Evolutionary conservation across 2,329 filamentous ascomycete genomes (phyloP), one percentile per base, ranked within the genome.

Genomic region (Dactylellina drechsleri): DNA sequence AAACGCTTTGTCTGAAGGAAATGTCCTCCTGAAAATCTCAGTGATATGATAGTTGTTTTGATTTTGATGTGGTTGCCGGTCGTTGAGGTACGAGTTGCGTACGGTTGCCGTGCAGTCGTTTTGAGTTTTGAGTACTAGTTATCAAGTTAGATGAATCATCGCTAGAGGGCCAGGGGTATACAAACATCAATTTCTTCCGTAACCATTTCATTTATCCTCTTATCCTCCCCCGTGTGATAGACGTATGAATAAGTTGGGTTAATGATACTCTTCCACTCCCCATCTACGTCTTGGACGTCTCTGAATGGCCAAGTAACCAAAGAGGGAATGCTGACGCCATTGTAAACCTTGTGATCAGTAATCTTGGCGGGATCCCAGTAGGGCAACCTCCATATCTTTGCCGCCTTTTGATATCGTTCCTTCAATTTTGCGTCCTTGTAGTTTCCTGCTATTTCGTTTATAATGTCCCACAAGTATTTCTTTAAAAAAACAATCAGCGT

Each of bases 351-450:
- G 3, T 61, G 18, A 8, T 61, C 57, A 36, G 8, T 7, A 13
- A 61, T 20, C 16, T 54, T 65, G 2, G 60, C 60, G 8, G 49
- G 36, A 52, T 74, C 61, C 62, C 67, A 72, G 36, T 64, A 72
- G 2, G 67, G 67, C 3, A 64, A 26, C 8, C 67, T 52, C 58
- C 58, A 72, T 18, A 3, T 43, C 10, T 57, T 57, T 8, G 59
- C 67, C 4, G 49, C 67, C 8, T 66, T 40, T 4, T 28, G 10
- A 26, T 49, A 47, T 28, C n/a, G 45, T 4, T 41, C 20, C 23
- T 54, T 72, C 36, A 40, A 6, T 2, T 4, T 10, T 13, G 4
- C 23, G 18, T 36, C 41, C 23, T 40, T 8, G 31, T 41, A 50
- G 2, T 43, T 36, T 28, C n/a, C 16, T 7, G 64, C 52, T 5